Conservation (phyloP, 2,329 filamentous ascomycete genomes). For the Penicillium sp. region DNA sequence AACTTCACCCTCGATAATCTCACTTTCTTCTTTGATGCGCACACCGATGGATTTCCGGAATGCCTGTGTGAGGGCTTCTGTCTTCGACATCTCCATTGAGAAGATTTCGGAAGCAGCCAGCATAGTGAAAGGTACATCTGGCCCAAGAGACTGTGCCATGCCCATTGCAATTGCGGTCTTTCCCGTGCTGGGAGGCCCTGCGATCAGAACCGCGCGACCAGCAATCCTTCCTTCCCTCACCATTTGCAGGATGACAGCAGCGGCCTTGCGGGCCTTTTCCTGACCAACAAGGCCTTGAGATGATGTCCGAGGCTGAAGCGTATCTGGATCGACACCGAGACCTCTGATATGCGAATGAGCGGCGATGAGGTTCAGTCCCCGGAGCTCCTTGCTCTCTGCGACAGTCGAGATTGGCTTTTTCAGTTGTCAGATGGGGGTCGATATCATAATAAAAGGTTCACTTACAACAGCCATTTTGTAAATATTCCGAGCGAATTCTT, state of each 20-base stretch:
- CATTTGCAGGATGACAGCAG: conserved; percentile 96
- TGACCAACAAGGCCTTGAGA: conserved; percentile 96
- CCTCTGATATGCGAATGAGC: conserved; percentile 98
- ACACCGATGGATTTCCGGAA: conserved; percentile 98
- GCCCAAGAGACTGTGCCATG: conserved; percentile 91
- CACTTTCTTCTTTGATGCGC: conserved; percentile 96
- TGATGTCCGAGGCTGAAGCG: conserved; percentile 75
- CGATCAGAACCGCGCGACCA: conserved; percentile 88
- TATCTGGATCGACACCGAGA: conserved; percentile 86
- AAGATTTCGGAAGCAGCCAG: conserved; percentile 96
- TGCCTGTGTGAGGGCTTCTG: conserved; percentile 95
- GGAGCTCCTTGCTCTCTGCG: conserved; percentile 91
- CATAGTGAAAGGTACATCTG: conserved; percentile 94
- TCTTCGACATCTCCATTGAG: conserved; percentile 99
- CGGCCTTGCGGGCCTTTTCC: conserved; percentile 92
- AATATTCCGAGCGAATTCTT: conserved; percentile 2
- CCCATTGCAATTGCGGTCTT: conserved; percentile 99
- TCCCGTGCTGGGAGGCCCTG: conserved; percentile 91
- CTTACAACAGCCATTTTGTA: conserved; percentile 40
- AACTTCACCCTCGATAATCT: conserved; percentile 98
- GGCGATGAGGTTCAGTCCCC: conserved; percentile 93
- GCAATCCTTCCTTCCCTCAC: conserved; percentile 99
- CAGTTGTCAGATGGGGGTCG: conserved; percentile 12
- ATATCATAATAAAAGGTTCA: not conserved
- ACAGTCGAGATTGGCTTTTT: conserved; percentile 69